Evolutionary conservation across 1,284 basidiomycete species (phyloP).

Genomic region (Malassezia globosa): DNA sequence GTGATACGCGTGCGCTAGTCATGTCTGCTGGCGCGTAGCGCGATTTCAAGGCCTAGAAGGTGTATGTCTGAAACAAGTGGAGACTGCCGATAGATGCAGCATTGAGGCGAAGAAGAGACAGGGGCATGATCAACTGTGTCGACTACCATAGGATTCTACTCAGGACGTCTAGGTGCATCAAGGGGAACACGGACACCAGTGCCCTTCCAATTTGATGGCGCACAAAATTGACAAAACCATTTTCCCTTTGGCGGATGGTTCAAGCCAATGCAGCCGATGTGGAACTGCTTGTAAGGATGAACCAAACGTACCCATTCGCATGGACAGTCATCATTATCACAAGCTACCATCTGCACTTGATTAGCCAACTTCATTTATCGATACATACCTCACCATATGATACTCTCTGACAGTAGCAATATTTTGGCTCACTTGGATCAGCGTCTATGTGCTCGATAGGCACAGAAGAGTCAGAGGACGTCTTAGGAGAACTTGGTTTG

Average conservation of each 20-base stretch:
- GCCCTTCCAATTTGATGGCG: constrained; percentile 32
- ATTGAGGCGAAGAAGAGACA: no score
- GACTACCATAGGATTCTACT: no score
- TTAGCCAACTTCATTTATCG: constrained; percentile 5
- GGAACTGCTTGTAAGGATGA: constrained; percentile 22
- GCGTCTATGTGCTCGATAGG: constrained; percentile 28
- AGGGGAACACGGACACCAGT: constrained; percentile 23
- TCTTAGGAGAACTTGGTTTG: background rate
- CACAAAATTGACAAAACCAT: constrained; percentile 46
- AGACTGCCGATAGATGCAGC: constrained; percentile 1
- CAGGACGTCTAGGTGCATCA: constrained; percentile 12
- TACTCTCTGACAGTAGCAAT: constrained; percentile 52
- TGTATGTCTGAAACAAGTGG: background rate
- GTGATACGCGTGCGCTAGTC: background rate
- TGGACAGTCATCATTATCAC: constrained; percentile 51
- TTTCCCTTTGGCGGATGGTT: constrained; percentile 24
- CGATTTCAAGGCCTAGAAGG: constrained; percentile 1
- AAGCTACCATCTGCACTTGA: constrained; percentile 30
- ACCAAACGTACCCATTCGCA: constrained; percentile 47
- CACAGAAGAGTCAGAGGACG: background rate
- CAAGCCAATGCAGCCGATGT: constrained; percentile 39
- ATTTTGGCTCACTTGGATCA: constrained; percentile 50
- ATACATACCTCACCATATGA: constrained; percentile 49
- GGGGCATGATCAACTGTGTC: no score
- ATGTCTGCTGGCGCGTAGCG: background rate